Evolutionary conservation across 257 asterid species (phyloP).

Genomic region (Solanum sejunctum): DNA sequence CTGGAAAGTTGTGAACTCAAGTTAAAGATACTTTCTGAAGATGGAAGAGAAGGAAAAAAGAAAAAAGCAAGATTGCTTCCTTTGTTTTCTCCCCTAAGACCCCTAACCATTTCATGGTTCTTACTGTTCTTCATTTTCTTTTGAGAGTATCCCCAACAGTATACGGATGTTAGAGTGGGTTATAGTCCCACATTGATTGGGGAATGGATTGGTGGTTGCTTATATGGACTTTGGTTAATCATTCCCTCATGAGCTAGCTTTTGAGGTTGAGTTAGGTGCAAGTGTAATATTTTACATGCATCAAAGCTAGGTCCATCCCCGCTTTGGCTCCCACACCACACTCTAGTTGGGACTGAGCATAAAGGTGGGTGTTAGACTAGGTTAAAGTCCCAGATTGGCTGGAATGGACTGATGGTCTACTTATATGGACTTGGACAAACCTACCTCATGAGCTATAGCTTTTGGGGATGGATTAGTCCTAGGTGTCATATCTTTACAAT

Average conservation of each 20-base stretch:
- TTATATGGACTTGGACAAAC: neutral
- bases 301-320: neutral
- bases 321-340: neutral
- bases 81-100: neutral
- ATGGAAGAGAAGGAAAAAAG: neutral
- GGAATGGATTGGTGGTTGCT: neutral
- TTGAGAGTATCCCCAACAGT: neutral
- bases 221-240: neutral
- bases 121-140: neutral
- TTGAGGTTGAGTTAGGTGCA: neutral
- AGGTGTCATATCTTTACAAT: neutral
- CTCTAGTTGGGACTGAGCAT: neutral
- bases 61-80: neutral
- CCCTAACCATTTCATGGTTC: neutral
- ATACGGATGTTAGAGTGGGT: neutral
- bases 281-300: neutral
- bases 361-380: neutral
- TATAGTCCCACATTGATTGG: neutral
- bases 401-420: neutral
- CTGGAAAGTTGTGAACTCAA: constrained; percentile 20
- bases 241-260: neutral
- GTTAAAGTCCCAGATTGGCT: neutral
- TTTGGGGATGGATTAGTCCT: neutral
- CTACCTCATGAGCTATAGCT: neutral
- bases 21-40: neutral